phyloP scores from a whole-genome alignment of 352 stramenopile species.

The Globisporangium rhizosaccharum region DNA sequence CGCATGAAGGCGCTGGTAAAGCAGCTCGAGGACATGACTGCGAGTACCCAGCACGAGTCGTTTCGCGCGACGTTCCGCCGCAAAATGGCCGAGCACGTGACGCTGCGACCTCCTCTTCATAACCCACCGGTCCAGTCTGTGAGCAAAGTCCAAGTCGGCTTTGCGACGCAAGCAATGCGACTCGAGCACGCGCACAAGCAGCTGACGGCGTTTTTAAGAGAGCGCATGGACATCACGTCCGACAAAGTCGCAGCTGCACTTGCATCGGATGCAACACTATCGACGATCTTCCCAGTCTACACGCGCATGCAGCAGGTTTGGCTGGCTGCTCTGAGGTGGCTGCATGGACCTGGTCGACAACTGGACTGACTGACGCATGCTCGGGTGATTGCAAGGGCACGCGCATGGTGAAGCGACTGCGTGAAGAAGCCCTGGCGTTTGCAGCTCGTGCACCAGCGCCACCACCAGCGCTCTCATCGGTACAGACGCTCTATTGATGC shows the following conservation, averaged over 20 bases:
- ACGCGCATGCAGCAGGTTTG: slow-evolving; percentile 43
- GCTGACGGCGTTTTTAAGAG: slow-evolving; percentile 27
- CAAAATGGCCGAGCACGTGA: slow-evolving; percentile 46
- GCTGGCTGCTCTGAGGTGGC: too few species aligned
- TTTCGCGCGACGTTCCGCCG: slow-evolving; percentile 44
- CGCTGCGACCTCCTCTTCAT: slow-evolving; percentile 1
- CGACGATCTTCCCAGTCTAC: slow-evolving; percentile 43
- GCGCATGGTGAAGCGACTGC: slow-evolving; percentile 31
- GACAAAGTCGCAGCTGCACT: slow-evolving; percentile 23
- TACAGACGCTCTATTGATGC: slow-evolving; percentile 6
- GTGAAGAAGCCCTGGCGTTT: slow-evolving; percentile 27
- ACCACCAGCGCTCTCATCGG: slow-evolving; percentile 25
- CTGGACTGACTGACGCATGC: not conserved
- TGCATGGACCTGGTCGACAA: not conserved
- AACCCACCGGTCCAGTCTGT: slow-evolving; percentile 7
- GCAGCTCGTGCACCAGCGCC: slow-evolving; percentile 18
- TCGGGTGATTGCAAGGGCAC: slow-evolving; percentile 24
- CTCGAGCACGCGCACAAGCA: slow-evolving; percentile 27
- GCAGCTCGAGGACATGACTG: slow-evolving; percentile 24
- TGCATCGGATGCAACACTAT: slow-evolving; percentile 21
- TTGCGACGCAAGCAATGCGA: slow-evolving; percentile 25
- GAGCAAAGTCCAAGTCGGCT: slow-evolving; percentile 27
- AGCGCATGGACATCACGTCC: slow-evolving; percentile 23
- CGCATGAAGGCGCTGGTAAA: slow-evolving; percentile 40
- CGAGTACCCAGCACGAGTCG: slow-evolving; percentile 26